Percentiles rank a stretch among this genome's conserved stretches.
phyloP scores from a whole-genome alignment of 208 protist species.

The Trypanosoma grayi region DNA sequence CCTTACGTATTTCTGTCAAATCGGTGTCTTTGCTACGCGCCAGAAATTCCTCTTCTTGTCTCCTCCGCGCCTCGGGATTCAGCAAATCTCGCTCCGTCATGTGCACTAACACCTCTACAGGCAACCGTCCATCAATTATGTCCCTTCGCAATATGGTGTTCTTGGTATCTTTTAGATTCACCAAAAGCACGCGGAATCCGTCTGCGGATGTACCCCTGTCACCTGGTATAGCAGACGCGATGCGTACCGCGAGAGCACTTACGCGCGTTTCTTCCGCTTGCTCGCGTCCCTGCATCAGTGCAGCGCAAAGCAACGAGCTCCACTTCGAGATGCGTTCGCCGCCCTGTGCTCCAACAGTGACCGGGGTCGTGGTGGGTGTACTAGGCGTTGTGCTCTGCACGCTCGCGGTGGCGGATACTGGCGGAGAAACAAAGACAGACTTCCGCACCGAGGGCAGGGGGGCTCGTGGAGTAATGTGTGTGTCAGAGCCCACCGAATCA shows the following conservation, averaged over 20 bases:
- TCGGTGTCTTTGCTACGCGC: constrained; percentile 78
- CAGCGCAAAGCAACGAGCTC: constrained; percentile 35
- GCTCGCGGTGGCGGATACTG: constrained; percentile 23
- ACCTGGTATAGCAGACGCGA: constrained; percentile 58
- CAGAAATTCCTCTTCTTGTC: constrained; percentile 65
- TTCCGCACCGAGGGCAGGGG: constrained; percentile 22
- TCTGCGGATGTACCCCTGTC: constrained; percentile 48
- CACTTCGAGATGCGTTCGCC: constrained; percentile 29
- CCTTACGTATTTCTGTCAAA: constrained; percentile 73
- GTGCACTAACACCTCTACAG: constrained; percentile 66
- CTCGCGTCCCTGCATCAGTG: constrained; percentile 39
- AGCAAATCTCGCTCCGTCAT: constrained; percentile 74
- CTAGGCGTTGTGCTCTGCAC: constrained; percentile 36
- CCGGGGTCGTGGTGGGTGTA: constrained; percentile 12
- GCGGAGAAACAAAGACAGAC: constrained; percentile 19
- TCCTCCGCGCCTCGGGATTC: constrained; percentile 68
- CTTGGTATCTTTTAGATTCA: constrained; percentile 64
- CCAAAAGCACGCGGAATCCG: constrained; percentile 62
- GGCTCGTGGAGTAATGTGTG: not conserved
- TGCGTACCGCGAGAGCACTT: constrained; percentile 34
- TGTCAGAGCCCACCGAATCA: not conserved
- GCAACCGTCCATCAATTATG: constrained; percentile 58
- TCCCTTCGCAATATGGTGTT: constrained; percentile 57
- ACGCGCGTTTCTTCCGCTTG: constrained; percentile 37
- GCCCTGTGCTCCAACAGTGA: constrained; percentile 12